Base-by-base conservation (phyloP, 2,329 filamentous ascomycete species). In the Alternaria consortialis region DNA sequence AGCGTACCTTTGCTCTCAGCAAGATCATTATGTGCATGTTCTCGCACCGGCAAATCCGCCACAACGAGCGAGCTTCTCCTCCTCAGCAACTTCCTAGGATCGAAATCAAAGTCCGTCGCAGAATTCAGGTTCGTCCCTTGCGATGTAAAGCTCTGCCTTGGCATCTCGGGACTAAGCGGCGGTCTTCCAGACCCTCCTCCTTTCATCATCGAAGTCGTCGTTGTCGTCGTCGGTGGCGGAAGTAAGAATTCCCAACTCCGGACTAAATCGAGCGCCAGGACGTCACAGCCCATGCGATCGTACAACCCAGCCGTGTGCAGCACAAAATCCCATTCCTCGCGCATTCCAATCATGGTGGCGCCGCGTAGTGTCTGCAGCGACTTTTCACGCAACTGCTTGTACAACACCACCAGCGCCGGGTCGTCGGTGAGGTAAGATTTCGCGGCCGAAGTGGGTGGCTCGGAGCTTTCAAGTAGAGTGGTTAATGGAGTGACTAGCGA, bases 251-350 rank as follows among this genome's bases (percentile, higher is more conserved):
- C 89, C 92, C 93, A 96, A 66, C 90, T 92, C 31, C 88, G 87
- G 13, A 95, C 90, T 6, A 98, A 82, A 71, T 96, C 92, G 5
- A 98, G 82, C 1, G 94, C 95, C 0, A 98, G 85, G 8, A 97
- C 79, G 77, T 97, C 94, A 74, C 95, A 97, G 3, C 95, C 94
- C 94, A 95, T 97, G 8, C 92, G 90, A 76, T 91, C 91, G 74
- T 94, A 98, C 17, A 95, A 83, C 55, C 88, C 85, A 15, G 93
- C 92, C 54, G 92, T 97, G 69, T 95, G 92, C 23, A 97, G 82
- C 1, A 97, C 88, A 75, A 97, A 97, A 32, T 91, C 88, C 91
- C 92, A 97, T 79, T 97, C 94, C 4, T 90, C 88, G 63, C 86
- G 87, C 0, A 91, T 90, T 2, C 88, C 90, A 17, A 97, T 85